These are phyloP conservation scores for Didymella pinodella DNA, from an alignment of 2,329 filamentous ascomycete species.

Conservation along the genomic window DNA sequence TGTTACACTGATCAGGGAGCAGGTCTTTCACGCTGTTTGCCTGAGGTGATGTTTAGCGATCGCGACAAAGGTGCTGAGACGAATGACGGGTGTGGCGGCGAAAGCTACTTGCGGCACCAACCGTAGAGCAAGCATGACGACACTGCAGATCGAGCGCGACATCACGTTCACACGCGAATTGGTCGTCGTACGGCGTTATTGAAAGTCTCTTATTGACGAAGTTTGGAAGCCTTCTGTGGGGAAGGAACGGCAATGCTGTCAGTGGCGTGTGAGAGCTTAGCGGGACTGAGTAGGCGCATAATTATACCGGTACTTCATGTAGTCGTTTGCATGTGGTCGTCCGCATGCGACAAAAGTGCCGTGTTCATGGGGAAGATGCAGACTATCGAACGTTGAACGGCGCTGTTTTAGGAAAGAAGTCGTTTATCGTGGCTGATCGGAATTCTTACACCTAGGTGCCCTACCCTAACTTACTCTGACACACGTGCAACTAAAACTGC, in stretches of 20 bases:
- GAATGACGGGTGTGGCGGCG: slow-evolving; percentile 4
- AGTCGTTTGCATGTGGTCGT: neutral
- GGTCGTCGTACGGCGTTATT: neutral
- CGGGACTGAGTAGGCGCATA: neutral
- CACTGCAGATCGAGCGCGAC: slow-evolving; percentile 1
- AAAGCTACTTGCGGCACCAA: slow-evolving; percentile 4
- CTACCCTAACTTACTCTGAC: too few species aligned
- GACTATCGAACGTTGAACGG: neutral
- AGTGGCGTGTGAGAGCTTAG: neutral
- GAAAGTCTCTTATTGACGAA: slow-evolving; percentile 4
- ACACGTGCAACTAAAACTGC: too few species aligned
- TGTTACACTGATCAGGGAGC: slow-evolving; percentile 17
- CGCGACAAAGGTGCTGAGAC: slow-evolving; percentile 6
- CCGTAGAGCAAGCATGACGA: neutral
- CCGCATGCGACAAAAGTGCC: neutral
- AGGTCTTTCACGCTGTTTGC: slow-evolving; percentile 1
- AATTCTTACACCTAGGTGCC: too few species aligned
- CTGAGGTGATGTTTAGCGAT: neutral
- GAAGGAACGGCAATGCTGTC: neutral
- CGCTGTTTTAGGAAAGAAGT: neutral
- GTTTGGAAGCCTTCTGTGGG: neutral
- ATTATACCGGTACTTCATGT: too few species aligned
- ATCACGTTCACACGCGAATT: neutral
- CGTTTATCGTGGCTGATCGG: too few species aligned
- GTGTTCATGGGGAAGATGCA: neutral